Evolutionary conservation across 768 basidiomycete genomes (phyloP).

Genomic region (Amanita fuliginea): DNA sequence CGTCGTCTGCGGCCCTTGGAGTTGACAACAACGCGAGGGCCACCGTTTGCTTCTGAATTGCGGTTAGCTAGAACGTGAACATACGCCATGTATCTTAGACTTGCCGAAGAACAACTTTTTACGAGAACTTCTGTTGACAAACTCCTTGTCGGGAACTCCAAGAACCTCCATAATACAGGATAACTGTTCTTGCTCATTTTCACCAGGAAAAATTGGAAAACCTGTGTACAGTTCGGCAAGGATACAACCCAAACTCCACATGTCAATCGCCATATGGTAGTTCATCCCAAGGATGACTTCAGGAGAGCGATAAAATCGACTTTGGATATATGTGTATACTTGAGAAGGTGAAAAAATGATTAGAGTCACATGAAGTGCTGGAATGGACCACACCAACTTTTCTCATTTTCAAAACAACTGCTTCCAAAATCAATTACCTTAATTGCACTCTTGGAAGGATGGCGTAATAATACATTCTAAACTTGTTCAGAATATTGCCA

Average conservation of each 20-base stretch:
- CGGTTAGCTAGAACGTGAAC: conserved; percentile 7
- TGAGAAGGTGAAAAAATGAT: conserved; percentile 1
- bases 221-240: conserved; percentile 95
- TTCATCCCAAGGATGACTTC: conserved; percentile 99
- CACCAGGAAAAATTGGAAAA: conserved; percentile 97
- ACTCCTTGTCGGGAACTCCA: conserved; percentile 90
- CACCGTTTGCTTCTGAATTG: conserved; percentile 75
- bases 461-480: conserved; percentile 89
- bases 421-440: conserved; percentile 99
- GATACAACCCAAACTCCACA: conserved; percentile 99
- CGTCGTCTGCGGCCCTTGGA: conserved; percentile 91
- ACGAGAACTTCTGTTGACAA: conserved; percentile 87
- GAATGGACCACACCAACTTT: conserved; percentile 48
- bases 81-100: conserved; percentile 12
- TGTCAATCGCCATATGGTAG: conserved; percentile 98
- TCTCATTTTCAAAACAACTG: conserved; percentile 96
- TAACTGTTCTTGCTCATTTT: conserved; percentile 97
- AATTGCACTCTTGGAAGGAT: conserved; percentile 92
- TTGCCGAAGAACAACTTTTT: conserved; percentile 94
- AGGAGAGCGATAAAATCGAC: conserved; percentile 98
- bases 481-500: conserved; percentile 2
- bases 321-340: conserved; percentile 99
- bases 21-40: conserved; percentile 88
- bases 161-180: conserved; percentile 99
- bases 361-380: conserved; percentile 1